Percentiles rank a stretch among this genome's conserved stretches.
Conservation (phyloP, 2,329 filamentous ascomycete species). For the Pseudopyricularia cyperi region DNA sequence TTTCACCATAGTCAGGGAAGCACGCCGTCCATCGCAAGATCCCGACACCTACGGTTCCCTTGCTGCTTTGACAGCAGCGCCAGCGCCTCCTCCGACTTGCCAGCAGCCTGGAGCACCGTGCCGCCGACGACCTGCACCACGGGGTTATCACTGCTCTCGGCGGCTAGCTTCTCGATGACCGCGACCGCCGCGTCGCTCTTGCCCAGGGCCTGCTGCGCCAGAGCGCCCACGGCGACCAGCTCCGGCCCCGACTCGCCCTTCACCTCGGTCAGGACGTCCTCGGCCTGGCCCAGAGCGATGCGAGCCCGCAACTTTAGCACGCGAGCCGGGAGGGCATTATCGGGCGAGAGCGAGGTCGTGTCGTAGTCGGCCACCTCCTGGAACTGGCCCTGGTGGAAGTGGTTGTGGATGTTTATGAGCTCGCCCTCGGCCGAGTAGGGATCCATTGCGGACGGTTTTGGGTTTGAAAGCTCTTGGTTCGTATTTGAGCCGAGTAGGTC, state of each 20-base stretch:
- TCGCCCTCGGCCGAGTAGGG: slow-evolving; percentile 60
- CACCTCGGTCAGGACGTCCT: slow-evolving; percentile 58
- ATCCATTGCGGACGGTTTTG: slow-evolving; percentile 38
- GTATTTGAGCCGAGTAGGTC: not conserved
- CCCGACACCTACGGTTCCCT: slow-evolving; percentile 55
- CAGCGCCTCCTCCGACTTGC: slow-evolving; percentile 75
- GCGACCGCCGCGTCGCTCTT: slow-evolving; percentile 48
- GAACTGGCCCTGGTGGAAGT: slow-evolving; percentile 74
- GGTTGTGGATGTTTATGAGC: slow-evolving; percentile 57
- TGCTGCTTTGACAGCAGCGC: slow-evolving; percentile 70
- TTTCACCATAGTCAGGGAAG: not conserved
- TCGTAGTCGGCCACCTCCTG: slow-evolving; percentile 77
- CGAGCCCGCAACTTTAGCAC: slow-evolving; percentile 71
- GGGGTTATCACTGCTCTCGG: slow-evolving; percentile 56
- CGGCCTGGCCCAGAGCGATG: slow-evolving; percentile 67
- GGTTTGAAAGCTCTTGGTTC: no score
- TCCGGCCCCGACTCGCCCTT: slow-evolving; percentile 54
- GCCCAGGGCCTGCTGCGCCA: slow-evolving; percentile 55
- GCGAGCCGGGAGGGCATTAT: slow-evolving; percentile 65
- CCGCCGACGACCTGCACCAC: slow-evolving; percentile 72
- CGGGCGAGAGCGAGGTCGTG: slow-evolving; percentile 61
- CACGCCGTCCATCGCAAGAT: not conserved
- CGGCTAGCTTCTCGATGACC: slow-evolving; percentile 53
- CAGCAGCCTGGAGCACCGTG: slow-evolving; percentile 68
- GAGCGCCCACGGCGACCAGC: slow-evolving; percentile 60